These are phyloP conservation scores for Pestalotiopsis sp. DNA, from an alignment of 2,329 filamentous ascomycete genomes.

Conservation along the genomic window DNA sequence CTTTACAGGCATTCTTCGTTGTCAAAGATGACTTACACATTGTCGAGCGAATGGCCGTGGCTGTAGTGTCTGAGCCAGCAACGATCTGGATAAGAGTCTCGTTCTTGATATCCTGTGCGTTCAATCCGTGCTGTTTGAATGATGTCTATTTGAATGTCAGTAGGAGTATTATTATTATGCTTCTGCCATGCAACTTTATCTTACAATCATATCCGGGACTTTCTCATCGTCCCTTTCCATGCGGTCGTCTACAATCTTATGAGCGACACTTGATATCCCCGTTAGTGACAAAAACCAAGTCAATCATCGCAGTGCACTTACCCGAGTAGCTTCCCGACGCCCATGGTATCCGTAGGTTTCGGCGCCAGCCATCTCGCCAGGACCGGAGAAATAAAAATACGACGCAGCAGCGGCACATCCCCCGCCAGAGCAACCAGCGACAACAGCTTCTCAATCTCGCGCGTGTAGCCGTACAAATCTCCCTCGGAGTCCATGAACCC, in stretches of 20 bases:
- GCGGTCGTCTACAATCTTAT: neutral
- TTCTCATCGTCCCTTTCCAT: neutral
- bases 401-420: constrained; percentile 3
- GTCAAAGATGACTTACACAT: neutral
- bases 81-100: constrained; percentile 3
- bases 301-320: neutral
- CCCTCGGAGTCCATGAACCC: constrained; percentile 13
- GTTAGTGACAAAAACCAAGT: neutral
- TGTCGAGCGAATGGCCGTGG: constrained; percentile 9
- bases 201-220: constrained; percentile 9
- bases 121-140: neutral
- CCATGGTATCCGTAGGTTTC: neutral
- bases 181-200: neutral
- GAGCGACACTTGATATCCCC: neutral
- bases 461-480: constrained; percentile 7
- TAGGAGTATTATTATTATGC: no score
- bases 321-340: constrained; percentile 5
- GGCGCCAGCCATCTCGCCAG: neutral
- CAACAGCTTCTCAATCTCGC: neutral
- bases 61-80: constrained; percentile 12
- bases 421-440: neutral
- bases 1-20: neutral
- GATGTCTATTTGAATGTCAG: neutral
- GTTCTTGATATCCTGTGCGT: neutral
- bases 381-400: neutral